Conservation (phyloP, 352 stramenopile species). For the Phytopythium sindhum region DNA sequence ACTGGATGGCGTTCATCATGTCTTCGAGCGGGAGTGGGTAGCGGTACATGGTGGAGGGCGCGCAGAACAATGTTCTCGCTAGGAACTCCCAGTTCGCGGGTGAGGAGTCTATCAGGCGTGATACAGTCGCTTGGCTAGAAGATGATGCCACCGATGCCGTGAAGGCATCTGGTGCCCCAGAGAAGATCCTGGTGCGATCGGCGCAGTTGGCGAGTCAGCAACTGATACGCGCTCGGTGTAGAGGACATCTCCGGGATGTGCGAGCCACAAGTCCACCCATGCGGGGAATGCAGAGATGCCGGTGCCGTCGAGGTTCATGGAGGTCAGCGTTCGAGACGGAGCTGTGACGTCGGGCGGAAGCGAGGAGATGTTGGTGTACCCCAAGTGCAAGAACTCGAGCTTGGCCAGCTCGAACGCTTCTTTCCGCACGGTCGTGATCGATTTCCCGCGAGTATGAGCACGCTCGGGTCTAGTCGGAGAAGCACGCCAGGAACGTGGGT, state of each 20-base stretch:
- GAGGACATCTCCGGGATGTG: not conserved
- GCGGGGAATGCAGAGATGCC: not conserved
- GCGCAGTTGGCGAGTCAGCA: not conserved
- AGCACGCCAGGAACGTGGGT: not conserved
- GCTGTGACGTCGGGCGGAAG: not conserved
- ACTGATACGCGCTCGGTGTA: not conserved
- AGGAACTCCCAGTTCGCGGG: not conserved
- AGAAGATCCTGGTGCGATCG: not conserved
- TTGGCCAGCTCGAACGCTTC: not conserved
- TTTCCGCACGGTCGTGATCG: not conserved
- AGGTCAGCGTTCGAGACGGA: not conserved
- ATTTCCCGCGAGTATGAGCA: not conserved
- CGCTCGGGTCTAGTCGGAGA: not conserved
- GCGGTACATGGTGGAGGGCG: not conserved
- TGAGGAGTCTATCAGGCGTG: not conserved
- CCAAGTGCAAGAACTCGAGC: not conserved
- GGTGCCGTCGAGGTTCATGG: constrained; percentile 1
- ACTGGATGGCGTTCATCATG: not conserved
- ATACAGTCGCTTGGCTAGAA: not conserved
- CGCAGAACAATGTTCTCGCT: not conserved
- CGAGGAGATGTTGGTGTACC: not conserved
- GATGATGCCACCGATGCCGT: not conserved
- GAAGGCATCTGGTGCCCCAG: not conserved
- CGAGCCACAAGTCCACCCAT: not conserved
- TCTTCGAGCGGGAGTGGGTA: not conserved